phyloP scores from a whole-genome alignment of 2,329 filamentous ascomycete species.

The Cordyceps cateniannulata region DNA sequence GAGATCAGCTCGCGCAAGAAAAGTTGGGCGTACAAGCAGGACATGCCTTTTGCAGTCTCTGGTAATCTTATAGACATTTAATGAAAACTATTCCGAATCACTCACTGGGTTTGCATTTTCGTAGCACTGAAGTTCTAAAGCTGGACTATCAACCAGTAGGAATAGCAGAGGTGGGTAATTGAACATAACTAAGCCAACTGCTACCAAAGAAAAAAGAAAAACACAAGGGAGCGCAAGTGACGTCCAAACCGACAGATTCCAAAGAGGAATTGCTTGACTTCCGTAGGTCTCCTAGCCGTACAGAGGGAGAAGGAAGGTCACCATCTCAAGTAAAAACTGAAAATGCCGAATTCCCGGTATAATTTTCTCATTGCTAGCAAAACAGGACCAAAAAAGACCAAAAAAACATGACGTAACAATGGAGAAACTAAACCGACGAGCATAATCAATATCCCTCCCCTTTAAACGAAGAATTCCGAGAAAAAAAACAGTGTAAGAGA shows the following conservation, averaged over 20 bases:
- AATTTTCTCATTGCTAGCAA: not conserved
- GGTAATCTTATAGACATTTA: conserved; percentile 5
- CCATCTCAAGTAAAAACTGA: not conserved
- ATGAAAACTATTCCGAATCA: conserved; percentile 1
- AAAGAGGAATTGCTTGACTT: too few relatives aligned
- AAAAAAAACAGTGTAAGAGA: not conserved
- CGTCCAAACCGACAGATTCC: not conserved
- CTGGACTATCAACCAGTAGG: too few relatives aligned
- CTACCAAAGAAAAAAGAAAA: not conserved
- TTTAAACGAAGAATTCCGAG: conserved; percentile 7
- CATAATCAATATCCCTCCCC: not conserved
- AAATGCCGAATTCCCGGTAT: not conserved
- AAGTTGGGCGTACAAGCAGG: conserved; percentile 1
- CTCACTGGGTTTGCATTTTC: not conserved
- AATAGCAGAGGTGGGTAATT: too few relatives aligned
- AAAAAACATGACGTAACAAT: conserved; percentile 1
- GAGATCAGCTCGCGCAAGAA: not conserved
- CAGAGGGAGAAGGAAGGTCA: too few relatives aligned
- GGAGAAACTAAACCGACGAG: not conserved
- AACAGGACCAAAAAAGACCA: conserved; percentile 10
- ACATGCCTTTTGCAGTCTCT: not conserved
- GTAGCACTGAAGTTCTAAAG: not conserved
- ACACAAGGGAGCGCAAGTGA: not conserved
- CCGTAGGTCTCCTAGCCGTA: too few relatives aligned
- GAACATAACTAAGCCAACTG: not conserved